Conservation (phyloP, 2,329 filamentous ascomycete genomes). For the Pseudohalonectria lignicola region DNA sequence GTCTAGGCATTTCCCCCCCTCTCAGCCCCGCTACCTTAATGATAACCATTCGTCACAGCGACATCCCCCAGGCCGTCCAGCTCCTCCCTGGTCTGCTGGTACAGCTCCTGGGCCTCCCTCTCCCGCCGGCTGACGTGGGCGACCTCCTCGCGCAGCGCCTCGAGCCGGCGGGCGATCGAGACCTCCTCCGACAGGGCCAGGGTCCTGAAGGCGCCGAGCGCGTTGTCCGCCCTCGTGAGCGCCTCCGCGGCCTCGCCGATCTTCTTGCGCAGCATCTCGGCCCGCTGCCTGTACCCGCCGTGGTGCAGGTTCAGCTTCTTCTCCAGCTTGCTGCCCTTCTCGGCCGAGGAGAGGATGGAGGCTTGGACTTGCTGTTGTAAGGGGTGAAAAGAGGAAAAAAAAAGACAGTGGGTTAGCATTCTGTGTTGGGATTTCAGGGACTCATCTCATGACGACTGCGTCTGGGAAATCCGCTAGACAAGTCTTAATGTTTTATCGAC, state of each 20-base stretch:
- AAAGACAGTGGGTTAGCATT: slow-evolving; percentile 1
- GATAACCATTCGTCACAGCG: slow-evolving; percentile 22
- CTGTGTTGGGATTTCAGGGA: no score
- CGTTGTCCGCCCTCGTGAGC: slow-evolving; percentile 60
- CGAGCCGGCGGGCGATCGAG: slow-evolving; percentile 61
- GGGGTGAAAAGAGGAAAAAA: no score
- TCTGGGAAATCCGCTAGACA: no score
- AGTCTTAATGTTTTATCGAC: no score
- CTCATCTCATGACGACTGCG: not conserved
- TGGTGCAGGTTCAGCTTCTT: slow-evolving; percentile 85
- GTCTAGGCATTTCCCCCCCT: no score
- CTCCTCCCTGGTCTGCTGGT: slow-evolving; percentile 67
- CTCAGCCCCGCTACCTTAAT: no score
- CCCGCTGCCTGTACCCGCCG: slow-evolving; percentile 81
- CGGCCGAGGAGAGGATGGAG: slow-evolving; percentile 60
- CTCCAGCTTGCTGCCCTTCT: slow-evolving; percentile 77
- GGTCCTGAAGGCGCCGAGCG: slow-evolving; percentile 63
- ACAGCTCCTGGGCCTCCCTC: slow-evolving; percentile 82
- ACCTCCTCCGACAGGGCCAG: slow-evolving; percentile 72
- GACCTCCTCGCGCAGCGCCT: slow-evolving; percentile 72
- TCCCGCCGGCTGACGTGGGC: slow-evolving; percentile 70
- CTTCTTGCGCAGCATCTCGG: slow-evolving; percentile 70
- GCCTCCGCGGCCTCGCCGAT: slow-evolving; percentile 64
- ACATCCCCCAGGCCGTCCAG: slow-evolving; percentile 45
- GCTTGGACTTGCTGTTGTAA: slow-evolving; percentile 57